A percentile compares a stretch with the other conserved stretches of the same genome.
Evolutionary conservation across 768 basidiomycete species (phyloP).

Genomic region (Termitomyces sp.): DNA sequence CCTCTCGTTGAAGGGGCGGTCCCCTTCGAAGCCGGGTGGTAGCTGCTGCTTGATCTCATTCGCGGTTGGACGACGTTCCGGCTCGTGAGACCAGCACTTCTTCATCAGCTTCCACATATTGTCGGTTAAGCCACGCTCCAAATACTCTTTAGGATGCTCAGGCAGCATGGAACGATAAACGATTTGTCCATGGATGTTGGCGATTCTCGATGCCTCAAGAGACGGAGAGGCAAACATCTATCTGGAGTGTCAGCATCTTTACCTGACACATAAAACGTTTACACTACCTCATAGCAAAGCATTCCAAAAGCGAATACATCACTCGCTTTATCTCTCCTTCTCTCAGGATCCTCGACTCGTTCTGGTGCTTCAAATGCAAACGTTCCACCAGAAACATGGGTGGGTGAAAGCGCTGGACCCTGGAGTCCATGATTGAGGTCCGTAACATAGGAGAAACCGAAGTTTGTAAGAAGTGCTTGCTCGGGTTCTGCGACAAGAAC

Average conservation of each 20-base stretch:
- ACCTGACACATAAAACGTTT: neutral
- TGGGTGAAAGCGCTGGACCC: constrained; percentile 16
- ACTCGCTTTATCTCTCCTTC: constrained; percentile 2
- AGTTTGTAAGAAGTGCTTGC: constrained; percentile 41
- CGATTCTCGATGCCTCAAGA: fast-evolving
- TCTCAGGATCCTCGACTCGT: constrained; percentile 19
- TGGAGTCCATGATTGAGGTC: constrained; percentile 19
- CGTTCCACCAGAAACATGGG: constrained; percentile 23
- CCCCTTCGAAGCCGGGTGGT: neutral
- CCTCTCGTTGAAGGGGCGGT: too few species aligned
- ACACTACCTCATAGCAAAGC: constrained; percentile 14
- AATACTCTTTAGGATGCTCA: neutral
- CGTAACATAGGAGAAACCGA: constrained; percentile 9
- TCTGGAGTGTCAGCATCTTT: neutral
- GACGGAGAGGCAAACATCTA: neutral
- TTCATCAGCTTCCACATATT: neutral
- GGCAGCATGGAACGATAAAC: neutral
- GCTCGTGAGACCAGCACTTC: neutral
- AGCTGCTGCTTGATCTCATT: neutral
- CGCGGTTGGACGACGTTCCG: neutral
- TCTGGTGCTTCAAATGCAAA: constrained; percentile 27
- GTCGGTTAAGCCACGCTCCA: neutral
- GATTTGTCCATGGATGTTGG: neutral
- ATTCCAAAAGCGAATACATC: constrained; percentile 16
- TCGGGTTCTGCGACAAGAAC: constrained; percentile 40